A percentile compares a stretch with the other conserved stretches of the same genome.
Conservation (phyloP, 257 asterid genomes). For the Osmanthus fragrans region DNA sequence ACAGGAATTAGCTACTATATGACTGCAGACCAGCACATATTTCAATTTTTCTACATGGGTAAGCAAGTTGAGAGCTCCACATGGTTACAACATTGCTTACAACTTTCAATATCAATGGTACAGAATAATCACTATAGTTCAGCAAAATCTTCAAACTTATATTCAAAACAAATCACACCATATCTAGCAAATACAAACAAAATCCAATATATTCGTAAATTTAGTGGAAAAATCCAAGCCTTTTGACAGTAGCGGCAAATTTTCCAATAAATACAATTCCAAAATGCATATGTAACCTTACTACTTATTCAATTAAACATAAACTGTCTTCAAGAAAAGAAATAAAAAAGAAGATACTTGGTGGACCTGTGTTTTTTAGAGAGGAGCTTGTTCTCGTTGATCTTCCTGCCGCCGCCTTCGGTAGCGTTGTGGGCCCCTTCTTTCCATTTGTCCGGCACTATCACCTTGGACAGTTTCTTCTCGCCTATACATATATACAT, state of each 20-base stretch:
- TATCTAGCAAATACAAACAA: neutral
- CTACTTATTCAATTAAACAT: too few relatives aligned
- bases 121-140: neutral
- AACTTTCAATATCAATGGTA: neutral
- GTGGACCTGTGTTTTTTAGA: constrained; percentile 77
- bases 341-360: neutral
- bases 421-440: constrained; percentile 87
- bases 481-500: constrained; percentile 52
- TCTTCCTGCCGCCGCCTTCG: constrained; percentile 96
- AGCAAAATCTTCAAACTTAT: neutral
- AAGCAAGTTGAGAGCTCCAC: neutral
- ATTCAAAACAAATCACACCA: neutral
- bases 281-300: neutral
- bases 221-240: neutral
- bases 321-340: neutral
- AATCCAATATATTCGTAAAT: neutral
- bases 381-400: constrained; percentile 98
- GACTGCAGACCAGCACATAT: neutral
- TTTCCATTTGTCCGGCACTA: constrained; percentile 99
- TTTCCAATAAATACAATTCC: neutral
- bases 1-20: neutral
- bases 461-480: constrained; percentile 90
- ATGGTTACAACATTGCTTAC: neutral
- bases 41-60: neutral
- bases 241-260: neutral